A percentile compares a stretch with the other conserved stretches of the same genome.
Evolutionary conservation across 2,329 filamentous ascomycete genomes (phyloP).

Genomic region (Cladosporium sp.): DNA sequence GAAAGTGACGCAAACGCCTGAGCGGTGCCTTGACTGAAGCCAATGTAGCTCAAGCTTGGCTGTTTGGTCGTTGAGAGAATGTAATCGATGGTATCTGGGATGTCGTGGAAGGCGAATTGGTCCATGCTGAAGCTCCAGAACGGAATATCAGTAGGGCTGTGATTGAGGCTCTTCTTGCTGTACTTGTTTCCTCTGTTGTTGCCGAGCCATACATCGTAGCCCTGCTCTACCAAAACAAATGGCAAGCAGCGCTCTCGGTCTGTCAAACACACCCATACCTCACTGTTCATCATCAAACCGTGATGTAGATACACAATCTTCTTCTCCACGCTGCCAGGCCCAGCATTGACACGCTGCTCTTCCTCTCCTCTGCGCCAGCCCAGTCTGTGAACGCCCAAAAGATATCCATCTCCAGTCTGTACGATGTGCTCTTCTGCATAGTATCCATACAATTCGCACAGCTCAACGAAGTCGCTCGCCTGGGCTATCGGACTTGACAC

Average conservation of each 20-base stretch:
- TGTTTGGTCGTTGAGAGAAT: constrained; percentile 82
- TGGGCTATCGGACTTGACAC: constrained; percentile 66
- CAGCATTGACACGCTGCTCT: constrained; percentile 72
- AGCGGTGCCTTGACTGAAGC: constrained; percentile 94
- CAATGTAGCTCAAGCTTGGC: constrained; percentile 87
- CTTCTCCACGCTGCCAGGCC: constrained; percentile 68
- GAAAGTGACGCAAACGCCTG: constrained; percentile 93
- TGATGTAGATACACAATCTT: constrained; percentile 93
- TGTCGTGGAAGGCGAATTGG: constrained; percentile 96
- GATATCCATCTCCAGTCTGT: constrained; percentile 89
- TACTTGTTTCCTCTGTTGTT: constrained; percentile 99
- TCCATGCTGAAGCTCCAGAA: constrained; percentile 99
- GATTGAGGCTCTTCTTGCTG: constrained; percentile 85
- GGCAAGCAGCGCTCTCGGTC: constrained; percentile 83
- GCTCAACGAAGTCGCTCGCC: constrained; percentile 86
- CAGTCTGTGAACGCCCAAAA: constrained; percentile 85
- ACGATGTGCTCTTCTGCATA: constrained; percentile 94
- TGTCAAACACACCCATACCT: constrained; percentile 94
- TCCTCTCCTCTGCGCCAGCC: constrained; percentile 83
- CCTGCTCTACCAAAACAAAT: constrained; percentile 83
- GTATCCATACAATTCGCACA: constrained; percentile 91
- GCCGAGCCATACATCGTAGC: constrained; percentile 96
- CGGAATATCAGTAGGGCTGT: constrained; percentile 69
- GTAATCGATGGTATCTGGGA: constrained; percentile 91
- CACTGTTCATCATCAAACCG: constrained; percentile 96